Evolutionary conservation across 2,329 filamentous ascomycete species (phyloP), one percentile per base, ranked within the genome.

Genomic region (Coniella vitis): DNA sequence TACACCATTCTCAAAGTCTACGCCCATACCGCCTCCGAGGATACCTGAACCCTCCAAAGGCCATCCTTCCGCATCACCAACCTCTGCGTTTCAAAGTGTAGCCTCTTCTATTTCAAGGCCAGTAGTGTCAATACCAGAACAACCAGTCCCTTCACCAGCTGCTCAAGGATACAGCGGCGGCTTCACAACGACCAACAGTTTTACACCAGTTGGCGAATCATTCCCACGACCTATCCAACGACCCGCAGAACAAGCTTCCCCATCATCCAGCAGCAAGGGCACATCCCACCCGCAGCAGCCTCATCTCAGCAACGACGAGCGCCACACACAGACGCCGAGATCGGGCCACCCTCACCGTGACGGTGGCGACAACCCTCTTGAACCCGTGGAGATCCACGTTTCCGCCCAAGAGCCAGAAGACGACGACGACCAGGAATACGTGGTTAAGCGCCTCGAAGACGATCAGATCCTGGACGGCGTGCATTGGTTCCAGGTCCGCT

Each of bases 401-500:
- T n/a, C n/a, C 10, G 51, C 55, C 46, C 56, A 57, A 32, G 56
- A 52, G 25, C 55, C 57, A 16, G 55, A 60, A 4, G 46, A 58
- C 0, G 57, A 62, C 3, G 46, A 58, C 0, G 57, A 62, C 3
- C 54, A 57, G 3, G 59, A 61, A 21, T 76, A 69, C 63, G 66
- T 70, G 12, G 71, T 78, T 1, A 64, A 74, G 38, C 59, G 65
- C 2, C 60, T 78, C 2, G 69, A 73, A 50, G 70, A 59, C n/a
- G 63, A 71, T 49, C 61, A 63, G 14, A 44, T 68, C 4, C 60
- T 66, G 36, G 60, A 71, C 4, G 63, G 68, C 1, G 62, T 70
- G 1, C 70, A 71, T 3, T 69, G 68, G 49, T 81, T 76, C 59
- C 65, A 71, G 25, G 75, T 81, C 1, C 69, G 72, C 7, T 81